Base-by-base conservation (phyloP, 495 filamentous ascomycete genomes). In the Paragyromitra xinjiangensis region DNA sequence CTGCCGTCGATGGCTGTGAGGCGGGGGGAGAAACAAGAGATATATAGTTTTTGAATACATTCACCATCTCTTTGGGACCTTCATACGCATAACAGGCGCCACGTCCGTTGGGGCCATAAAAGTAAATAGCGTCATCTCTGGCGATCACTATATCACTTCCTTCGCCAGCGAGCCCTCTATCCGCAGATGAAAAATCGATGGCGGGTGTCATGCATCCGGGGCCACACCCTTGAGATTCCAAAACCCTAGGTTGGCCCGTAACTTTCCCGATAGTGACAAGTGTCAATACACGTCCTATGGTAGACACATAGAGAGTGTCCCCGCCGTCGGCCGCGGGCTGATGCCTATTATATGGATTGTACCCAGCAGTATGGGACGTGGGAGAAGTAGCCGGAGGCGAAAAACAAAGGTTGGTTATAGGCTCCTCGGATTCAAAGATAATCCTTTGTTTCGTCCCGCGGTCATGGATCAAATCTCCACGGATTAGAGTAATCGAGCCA, bases 341-440 rank as follows among this genome's bases (percentile, higher is more conserved):
- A 6, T 79, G 48, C 53, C 75, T 77, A 34, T 34, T 34, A 26
- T 79, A 79, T 34, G 77, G 77, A 34, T 78, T 78, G 42, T 78
- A 81, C 29, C 79, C 79, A 58, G 37, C 39, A 77, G 59, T 19
- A 26, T 78, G 75, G 22, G 75, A 50, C 8, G 44, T 59, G 29
- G 75, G 42, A 37, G 77, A 78, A 51, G 74, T 79, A 22, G 22
- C 61, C 16, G 81, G 81, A 29, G 81, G 81, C 11, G 81, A 82
- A 71, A 83, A 83, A 56, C 81, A 82, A 9, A 83, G 64, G 48
- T 83, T 95, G 0, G 95, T 99, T 48, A 99, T 91, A 0, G 95
- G 95, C 79, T 99, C 95, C 78, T 98, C 94, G 2, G 94, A 97
- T 81, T 98, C 95, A 84, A 97, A 96, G 37, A 99, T 94, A 37